phyloP scores from a whole-genome alignment of 495 filamentous ascomycete species.

The Emericellopsis terricola region DNA sequence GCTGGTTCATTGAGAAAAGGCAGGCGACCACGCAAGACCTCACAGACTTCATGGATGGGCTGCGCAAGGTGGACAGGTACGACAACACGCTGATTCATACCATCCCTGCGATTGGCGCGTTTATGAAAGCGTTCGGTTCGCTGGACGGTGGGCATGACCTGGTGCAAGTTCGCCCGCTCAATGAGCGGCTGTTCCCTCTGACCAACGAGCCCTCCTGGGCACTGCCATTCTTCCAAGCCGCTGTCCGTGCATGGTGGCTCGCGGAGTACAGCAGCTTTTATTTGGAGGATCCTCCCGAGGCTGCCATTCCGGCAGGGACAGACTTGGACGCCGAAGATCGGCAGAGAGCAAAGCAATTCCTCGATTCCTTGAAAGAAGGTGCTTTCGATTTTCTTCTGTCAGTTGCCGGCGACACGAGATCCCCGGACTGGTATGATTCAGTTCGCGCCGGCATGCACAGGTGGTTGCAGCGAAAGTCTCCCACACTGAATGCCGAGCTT shows the following conservation, averaged over 20 bases:
- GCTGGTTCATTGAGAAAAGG: conserved; percentile 56
- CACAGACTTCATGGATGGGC: conserved; percentile 38
- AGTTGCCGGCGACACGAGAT: conserved; percentile 56
- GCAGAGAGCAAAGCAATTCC: conserved; percentile 49
- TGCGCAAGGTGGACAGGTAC: conserved; percentile 54
- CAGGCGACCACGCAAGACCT: conserved; percentile 56
- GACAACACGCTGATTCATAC: conserved; percentile 59
- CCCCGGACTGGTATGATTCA: conserved; percentile 62
- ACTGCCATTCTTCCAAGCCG: conserved; percentile 55
- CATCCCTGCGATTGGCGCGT: conserved; percentile 55
- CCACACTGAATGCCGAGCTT: conserved; percentile 41
- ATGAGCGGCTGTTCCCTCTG: conserved; percentile 42
- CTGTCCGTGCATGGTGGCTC: conserved; percentile 65
- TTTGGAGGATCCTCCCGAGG: conserved; percentile 43
- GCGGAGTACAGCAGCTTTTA: conserved; percentile 85
- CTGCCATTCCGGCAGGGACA: conserved; percentile 35
- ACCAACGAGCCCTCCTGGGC: conserved; percentile 49
- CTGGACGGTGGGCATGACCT: conserved; percentile 39
- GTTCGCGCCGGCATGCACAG: conserved; percentile 53
- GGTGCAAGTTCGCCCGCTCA: conserved; percentile 46
- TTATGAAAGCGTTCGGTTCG: conserved; percentile 56
- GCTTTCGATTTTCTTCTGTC: conserved; percentile 84
- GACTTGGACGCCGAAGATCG: conserved; percentile 43
- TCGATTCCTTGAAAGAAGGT: conserved; percentile 67
- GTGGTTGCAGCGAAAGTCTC: conserved; percentile 61